Percentiles rank a stretch among this genome's conserved stretches.
Conservation (phyloP, 768 basidiomycete species). For the Gymnopilus junonius region DNA sequence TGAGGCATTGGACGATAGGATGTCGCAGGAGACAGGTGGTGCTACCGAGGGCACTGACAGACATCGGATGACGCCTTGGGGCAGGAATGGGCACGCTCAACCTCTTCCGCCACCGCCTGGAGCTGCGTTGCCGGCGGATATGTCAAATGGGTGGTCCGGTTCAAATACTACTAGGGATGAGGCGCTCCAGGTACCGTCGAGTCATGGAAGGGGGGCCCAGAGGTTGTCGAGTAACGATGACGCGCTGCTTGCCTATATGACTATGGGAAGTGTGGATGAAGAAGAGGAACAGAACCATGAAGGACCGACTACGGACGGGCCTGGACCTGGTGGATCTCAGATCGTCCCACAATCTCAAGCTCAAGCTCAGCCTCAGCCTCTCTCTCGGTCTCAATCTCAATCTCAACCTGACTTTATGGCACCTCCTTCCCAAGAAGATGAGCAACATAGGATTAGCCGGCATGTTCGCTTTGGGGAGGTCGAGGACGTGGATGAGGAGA, state of each 20-base stretch:
- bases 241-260: constrained; percentile 44
- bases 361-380: not conserved
- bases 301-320: not conserved
- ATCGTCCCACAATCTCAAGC: not conserved
- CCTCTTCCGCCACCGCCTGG: constrained; percentile 19
- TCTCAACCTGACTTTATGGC: not conserved
- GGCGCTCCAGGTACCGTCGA: constrained; percentile 6
- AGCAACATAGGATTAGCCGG: constrained; percentile 29
- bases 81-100: constrained; percentile 2
- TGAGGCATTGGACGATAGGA: constrained; percentile 31
- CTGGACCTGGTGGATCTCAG: not conserved
- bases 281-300: constrained; percentile 13
- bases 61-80: constrained; percentile 10
- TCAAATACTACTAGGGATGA: constrained; percentile 10
- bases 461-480: constrained; percentile 51
- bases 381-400: not conserved
- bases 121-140: constrained; percentile 22
- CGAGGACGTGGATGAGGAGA: constrained; percentile 41
- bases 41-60: constrained; percentile 13
- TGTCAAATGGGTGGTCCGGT: constrained; percentile 21
- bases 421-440: constrained; percentile 14
- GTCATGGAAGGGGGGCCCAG: constrained; percentile 4
- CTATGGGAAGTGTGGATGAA: constrained; percentile 21
- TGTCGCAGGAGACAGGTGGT: constrained; percentile 7
- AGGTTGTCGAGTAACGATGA: constrained; percentile 34